Percentiles rank a stretch among this genome's conserved stretches.
Evolutionary conservation across 179 eudicot genomes (phyloP).

Genomic region (Beta lomatogona): DNA sequence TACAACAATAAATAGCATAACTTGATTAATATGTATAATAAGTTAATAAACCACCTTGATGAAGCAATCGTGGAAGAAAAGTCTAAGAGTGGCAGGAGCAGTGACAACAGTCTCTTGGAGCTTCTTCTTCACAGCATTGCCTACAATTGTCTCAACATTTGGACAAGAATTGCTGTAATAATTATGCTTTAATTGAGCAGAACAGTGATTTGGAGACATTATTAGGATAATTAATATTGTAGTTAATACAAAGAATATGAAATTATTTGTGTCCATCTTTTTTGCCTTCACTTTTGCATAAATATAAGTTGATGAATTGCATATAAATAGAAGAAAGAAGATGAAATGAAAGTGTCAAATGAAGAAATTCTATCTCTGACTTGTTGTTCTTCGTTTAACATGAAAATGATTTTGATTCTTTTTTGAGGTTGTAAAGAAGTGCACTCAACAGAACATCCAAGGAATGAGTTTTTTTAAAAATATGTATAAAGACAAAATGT

Average conservation of each 20-base stretch:
- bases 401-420: constrained; percentile 14
- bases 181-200: constrained; percentile 45
- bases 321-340: background rate
- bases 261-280: background rate
- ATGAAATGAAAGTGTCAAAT: constrained; percentile 15
- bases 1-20: background rate
- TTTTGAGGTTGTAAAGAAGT: constrained; percentile 17
- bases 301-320: background rate
- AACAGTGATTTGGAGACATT: constrained; percentile 17
- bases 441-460: constrained; percentile 26
- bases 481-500: background rate
- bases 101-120: constrained; percentile 65
- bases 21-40: background rate
- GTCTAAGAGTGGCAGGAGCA: constrained; percentile 84
- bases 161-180: constrained; percentile 65
- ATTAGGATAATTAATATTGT: constrained; percentile 16
- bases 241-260: background rate
- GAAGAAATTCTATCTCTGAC: background rate
- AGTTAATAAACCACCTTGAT: constrained; percentile 46
- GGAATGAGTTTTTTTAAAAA: background rate
- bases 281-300: background rate
- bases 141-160: constrained; percentile 67
- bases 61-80: constrained; percentile 88
- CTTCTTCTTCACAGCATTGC: constrained; percentile 56
- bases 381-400: background rate